Evolutionary conservation across 2,329 filamentous ascomycete species (phyloP), one percentile per base, ranked within the genome.

Genomic region (Xylaria multiplex): DNA sequence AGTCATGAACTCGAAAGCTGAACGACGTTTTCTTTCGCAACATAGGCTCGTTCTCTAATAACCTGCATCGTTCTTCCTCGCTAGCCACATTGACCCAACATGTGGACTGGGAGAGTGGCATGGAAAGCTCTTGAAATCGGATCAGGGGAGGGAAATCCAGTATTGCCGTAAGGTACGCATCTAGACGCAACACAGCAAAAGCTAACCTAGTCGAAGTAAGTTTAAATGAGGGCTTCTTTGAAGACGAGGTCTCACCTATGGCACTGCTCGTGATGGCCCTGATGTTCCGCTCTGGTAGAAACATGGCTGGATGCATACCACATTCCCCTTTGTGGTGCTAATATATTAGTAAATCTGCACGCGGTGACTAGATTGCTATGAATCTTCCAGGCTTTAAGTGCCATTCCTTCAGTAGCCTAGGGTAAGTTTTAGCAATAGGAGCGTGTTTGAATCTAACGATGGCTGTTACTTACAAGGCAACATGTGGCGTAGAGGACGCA

Each of bases 121-220:
- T 73, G 37, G 66, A 70, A 6, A 74, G 65, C 46, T 73, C 71
- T 55, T 73, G 72, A 14, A 68, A 71, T 7, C 70, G 69, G 27
- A 74, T 55, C 2, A 67, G 62, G 16, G 71, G 71, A 1, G 72
- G 71, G 22, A 71, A 68, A 52, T 73, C 70, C 9, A 68, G 45
- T 9, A 72, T 58, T 30, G 67, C 45, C 16, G 66, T 62, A 22
- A 74, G 70, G 52, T 74, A 74, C 32, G 71, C 67, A 35, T 74
- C 72, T 46, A 73, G 52, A 19, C 72, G 72, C 24, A 74, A 64
- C 16, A 66, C 59, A 24, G 70, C 68, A 48, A 74, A 73, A 11
- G 71, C 72, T 13, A 73, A 53, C 43, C 68, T 70, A 13, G 8
- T 27, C 19, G 27, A 35, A 9, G 35, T 70, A 11, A 66, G 56